These are phyloP conservation scores for Phytophthora colocasiae DNA, from an alignment of 352 stramenopile genomes.

Conservation along the genomic window DNA sequence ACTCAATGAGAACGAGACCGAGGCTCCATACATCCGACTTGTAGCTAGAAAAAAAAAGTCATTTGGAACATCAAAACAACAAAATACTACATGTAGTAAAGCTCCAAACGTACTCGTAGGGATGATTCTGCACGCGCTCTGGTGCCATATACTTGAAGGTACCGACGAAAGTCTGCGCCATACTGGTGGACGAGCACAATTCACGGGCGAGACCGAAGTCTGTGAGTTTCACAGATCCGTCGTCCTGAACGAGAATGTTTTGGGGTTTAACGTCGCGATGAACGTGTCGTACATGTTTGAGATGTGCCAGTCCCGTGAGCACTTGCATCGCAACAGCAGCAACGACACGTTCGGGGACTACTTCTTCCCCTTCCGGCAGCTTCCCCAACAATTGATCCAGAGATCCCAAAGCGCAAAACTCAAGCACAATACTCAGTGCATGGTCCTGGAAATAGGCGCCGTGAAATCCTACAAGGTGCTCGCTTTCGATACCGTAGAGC, in stretches of 20 bases:
- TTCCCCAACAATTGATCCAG: slow-evolving; percentile 48
- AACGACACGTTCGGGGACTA: slow-evolving; percentile 58
- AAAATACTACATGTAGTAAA: neutral
- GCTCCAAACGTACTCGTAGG: slow-evolving; percentile 60
- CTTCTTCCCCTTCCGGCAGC: slow-evolving; percentile 13
- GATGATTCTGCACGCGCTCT: slow-evolving; percentile 89
- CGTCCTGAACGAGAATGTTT: slow-evolving; percentile 90
- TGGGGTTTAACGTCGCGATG: slow-evolving; percentile 95
- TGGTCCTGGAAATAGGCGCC: slow-evolving; percentile 82
- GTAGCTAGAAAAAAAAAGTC: slow-evolving; percentile 46
- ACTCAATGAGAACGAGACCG: slow-evolving; percentile 77
- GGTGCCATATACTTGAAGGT: slow-evolving; percentile 95
- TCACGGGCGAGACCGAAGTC: slow-evolving; percentile 80
- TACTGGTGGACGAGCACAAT: slow-evolving; percentile 71
- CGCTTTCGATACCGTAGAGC: slow-evolving; percentile 73
- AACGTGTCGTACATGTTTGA: slow-evolving; percentile 82
- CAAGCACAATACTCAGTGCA: slow-evolving; percentile 68
- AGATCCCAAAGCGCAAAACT: slow-evolving; percentile 71
- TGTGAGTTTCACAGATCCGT: slow-evolving; percentile 83
- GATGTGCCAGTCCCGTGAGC: slow-evolving; percentile 61
- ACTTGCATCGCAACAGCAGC: slow-evolving; percentile 70
- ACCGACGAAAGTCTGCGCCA: slow-evolving; percentile 90
- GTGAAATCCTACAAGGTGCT: slow-evolving; percentile 71
- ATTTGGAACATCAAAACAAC: neutral
- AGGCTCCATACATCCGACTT: slow-evolving; percentile 85